These are phyloP conservation scores for Lichina pygmaea DNA, from an alignment of 495 filamentous ascomycete genomes.

Conservation along the genomic window DNA sequence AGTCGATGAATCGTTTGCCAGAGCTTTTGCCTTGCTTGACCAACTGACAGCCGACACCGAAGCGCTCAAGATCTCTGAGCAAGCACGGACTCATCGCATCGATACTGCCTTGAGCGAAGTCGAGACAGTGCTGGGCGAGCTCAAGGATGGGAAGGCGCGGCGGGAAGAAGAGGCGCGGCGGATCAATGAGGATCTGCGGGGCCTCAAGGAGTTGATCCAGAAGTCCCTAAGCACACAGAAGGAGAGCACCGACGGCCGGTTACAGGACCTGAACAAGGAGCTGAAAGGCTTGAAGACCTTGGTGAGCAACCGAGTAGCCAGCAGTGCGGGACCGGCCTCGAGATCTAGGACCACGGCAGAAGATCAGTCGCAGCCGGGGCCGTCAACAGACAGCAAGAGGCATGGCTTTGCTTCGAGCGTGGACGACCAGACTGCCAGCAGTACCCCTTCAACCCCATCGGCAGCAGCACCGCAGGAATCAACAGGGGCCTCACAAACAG, in stretches of 20 bases:
- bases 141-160: slow-evolving; percentile 50
- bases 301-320: slow-evolving; percentile 33
- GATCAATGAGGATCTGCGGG: slow-evolving; percentile 64
- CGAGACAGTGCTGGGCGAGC: slow-evolving; percentile 49
- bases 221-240: slow-evolving; percentile 70
- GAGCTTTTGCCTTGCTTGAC: slow-evolving; percentile 74
- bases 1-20: slow-evolving; percentile 77
- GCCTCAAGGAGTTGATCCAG: slow-evolving; percentile 59
- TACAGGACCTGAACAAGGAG: slow-evolving; percentile 69
- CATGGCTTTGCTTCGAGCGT: neutral
- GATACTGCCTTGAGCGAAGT: slow-evolving; percentile 64
- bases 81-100: slow-evolving; percentile 56
- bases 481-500: too few relatives aligned
- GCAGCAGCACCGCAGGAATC: too few relatives aligned
- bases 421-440: neutral
- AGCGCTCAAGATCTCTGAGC: slow-evolving; percentile 59
- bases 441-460: too few relatives aligned
- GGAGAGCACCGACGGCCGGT: slow-evolving; percentile 47
- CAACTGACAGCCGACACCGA: slow-evolving; percentile 77
- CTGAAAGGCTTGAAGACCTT: slow-evolving; percentile 80
- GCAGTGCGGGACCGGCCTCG: slow-evolving; percentile 1
- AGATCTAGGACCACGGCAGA: neutral
- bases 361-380: neutral
- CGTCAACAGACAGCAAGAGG: slow-evolving; percentile 2
- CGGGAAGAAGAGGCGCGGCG: slow-evolving; percentile 66